Evolutionary conservation across 2,329 filamentous ascomycete species (phyloP).

Genomic region (Elsinoe necatrix): DNA sequence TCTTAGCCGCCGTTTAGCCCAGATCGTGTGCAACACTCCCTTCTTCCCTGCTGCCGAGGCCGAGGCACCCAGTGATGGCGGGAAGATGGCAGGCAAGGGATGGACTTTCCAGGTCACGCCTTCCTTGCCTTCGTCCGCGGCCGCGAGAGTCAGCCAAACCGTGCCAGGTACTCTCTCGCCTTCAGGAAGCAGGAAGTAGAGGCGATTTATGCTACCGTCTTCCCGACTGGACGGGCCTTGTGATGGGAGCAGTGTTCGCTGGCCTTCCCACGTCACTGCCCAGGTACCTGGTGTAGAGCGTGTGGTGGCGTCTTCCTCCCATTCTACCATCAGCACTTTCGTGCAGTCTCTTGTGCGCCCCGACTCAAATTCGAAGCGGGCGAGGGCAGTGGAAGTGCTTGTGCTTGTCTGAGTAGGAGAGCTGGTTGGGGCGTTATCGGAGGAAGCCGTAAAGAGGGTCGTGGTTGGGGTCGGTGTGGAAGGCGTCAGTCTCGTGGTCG

Average conservation of each 20-base stretch:
- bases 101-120: slow-evolving; percentile 56
- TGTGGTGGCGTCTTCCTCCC: slow-evolving; percentile 56
- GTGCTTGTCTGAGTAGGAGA: slow-evolving; percentile 36
- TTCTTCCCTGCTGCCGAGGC: slow-evolving; percentile 61
- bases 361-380: slow-evolving; percentile 79
- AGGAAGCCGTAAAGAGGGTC: neutral
- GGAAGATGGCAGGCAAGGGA: slow-evolving; percentile 79
- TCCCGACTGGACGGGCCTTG: slow-evolving; percentile 27
- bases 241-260: slow-evolving; percentile 57
- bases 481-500: neutral
- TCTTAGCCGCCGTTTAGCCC: slow-evolving; percentile 74
- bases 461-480: slow-evolving; percentile 6
- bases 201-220: slow-evolving; percentile 46
- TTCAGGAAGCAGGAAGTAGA: slow-evolving; percentile 75
- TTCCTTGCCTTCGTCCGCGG: slow-evolving; percentile 27
- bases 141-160: slow-evolving; percentile 54
- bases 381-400: slow-evolving; percentile 52
- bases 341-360: slow-evolving; percentile 71
- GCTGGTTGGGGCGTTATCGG: slow-evolving; percentile 19
- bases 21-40: slow-evolving; percentile 80
- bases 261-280: slow-evolving; percentile 78
- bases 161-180: slow-evolving; percentile 62
- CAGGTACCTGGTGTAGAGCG: slow-evolving; percentile 49
- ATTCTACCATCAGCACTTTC: slow-evolving; percentile 90
- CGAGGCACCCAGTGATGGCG: slow-evolving; percentile 61